Evolutionary conservation across 441 rosid genomes (phyloP).

Genomic region (Jatropha podagrica): DNA sequence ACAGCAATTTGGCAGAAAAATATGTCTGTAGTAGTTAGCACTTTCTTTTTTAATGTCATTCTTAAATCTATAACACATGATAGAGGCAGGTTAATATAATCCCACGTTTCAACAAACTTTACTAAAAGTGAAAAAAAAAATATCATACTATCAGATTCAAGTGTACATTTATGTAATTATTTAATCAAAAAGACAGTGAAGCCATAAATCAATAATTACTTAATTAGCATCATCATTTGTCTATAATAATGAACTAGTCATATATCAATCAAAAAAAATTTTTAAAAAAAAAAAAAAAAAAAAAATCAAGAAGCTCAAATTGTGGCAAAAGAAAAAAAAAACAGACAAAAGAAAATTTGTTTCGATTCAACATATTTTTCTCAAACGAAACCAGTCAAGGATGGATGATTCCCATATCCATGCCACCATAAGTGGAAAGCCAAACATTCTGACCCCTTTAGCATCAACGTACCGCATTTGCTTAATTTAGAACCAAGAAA

Average conservation of each 20-base stretch:
- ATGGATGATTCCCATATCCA: neutral
- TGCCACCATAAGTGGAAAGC: neutral
- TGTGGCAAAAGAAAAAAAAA: no score
- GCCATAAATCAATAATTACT: neutral
- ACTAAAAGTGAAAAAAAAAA: no score
- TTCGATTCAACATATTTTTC: no score
- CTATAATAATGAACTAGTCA: neutral
- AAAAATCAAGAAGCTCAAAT: no score
- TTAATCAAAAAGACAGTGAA: neutral
- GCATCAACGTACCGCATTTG: neutral
- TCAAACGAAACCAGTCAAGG: no score
- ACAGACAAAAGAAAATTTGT: no score
- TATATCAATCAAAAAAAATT: no score
- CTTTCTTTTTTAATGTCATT: neutral
- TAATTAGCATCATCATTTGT: neutral
- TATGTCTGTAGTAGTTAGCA: neutral
- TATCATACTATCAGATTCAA: neutral
- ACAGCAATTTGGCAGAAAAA: neutral
- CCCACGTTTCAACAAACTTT: neutral
- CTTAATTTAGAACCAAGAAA: neutral
- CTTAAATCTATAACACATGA: neutral
- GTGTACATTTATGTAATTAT: neutral
- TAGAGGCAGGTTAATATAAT: neutral
- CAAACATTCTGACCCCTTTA: neutral
- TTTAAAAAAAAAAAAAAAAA: no score